Percentiles rank a stretch among this genome's conserved stretches.
Conservation (phyloP, 257 asterid species). For the Leptodermis oblonga region DNA sequence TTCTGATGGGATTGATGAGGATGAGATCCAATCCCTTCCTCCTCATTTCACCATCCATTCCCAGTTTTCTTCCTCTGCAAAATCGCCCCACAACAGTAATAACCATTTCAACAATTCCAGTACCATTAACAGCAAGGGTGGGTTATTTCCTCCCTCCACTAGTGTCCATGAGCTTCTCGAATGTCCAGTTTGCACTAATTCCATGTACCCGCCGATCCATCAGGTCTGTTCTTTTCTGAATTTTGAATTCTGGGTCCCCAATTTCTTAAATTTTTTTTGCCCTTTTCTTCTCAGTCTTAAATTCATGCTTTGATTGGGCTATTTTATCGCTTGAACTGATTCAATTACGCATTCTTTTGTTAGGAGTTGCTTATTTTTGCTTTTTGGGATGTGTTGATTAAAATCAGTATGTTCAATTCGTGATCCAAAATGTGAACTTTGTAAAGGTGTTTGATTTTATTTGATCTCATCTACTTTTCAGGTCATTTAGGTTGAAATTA, state of each 20-base stretch:
- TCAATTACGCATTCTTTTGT: conserved; percentile 9
- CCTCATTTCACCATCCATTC: conserved; percentile 26
- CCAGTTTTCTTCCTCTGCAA: conserved; percentile 31
- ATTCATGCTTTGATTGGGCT: neutral
- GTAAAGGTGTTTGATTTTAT: neutral
- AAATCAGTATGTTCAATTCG: neutral
- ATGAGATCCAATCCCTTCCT: conserved; percentile 30
- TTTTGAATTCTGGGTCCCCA: conserved; percentile 9
- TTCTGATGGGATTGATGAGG: conserved; percentile 33
- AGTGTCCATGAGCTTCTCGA: conserved; percentile 48
- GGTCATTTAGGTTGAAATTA: neutral
- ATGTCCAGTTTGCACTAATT: conserved; percentile 50
- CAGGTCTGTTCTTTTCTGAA: conserved; percentile 29
- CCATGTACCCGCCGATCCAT: conserved; percentile 52
- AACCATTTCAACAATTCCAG: conserved; percentile 5
- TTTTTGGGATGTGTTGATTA: neutral
- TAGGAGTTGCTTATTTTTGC: neutral
- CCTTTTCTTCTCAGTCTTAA: no score
- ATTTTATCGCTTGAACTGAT: conserved; percentile 15
- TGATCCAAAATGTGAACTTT: neutral
- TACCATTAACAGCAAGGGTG: conserved; percentile 11
- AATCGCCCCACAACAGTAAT: conserved; percentile 19
- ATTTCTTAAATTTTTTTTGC: conserved; percentile 7
- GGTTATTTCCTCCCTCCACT: conserved; percentile 23
- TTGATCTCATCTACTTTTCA: neutral